A percentile compares a stretch with the other conserved stretches of the same genome.
These are phyloP conservation scores for Curvularia sp. DNA, from an alignment of 2,329 filamentous ascomycete species.

Conservation along the genomic window DNA sequence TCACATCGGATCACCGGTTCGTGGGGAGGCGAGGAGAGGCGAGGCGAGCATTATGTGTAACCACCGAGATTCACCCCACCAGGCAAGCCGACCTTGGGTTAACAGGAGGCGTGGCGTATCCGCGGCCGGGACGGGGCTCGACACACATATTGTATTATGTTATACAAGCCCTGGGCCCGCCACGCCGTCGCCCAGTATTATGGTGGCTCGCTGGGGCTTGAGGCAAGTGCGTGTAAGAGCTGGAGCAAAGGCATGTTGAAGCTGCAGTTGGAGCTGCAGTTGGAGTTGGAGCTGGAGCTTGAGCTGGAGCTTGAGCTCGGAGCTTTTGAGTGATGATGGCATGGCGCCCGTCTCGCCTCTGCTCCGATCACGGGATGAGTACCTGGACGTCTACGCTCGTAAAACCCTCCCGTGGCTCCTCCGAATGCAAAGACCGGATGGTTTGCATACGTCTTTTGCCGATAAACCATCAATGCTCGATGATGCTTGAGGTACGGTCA, in stretches of 20 bases:
- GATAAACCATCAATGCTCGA: neutral
- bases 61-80: constrained; percentile 39
- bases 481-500: neutral
- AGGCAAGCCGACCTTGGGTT: constrained; percentile 31
- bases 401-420: neutral
- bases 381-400: neutral
- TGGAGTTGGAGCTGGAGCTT: constrained; percentile 8
- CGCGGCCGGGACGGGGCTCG: constrained; percentile 43
- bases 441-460: neutral
- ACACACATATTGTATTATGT: constrained; percentile 14
- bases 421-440: neutral
- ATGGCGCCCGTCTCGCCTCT: constrained; percentile 14
- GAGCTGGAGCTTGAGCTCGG: constrained; percentile 23
- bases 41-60: constrained; percentile 36
- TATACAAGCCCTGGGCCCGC: constrained; percentile 5
- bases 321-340: constrained; percentile 17
- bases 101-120: constrained; percentile 38
- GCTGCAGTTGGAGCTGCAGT: constrained; percentile 3
- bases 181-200: constrained; percentile 37
- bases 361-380: constrained; percentile 16
- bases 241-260: constrained; percentile 7
- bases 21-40: constrained; percentile 38
- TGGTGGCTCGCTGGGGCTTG: constrained; percentile 23
- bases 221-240: constrained; percentile 41
- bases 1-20: constrained; percentile 24